Conservation (phyloP, 1,139 yeast species). For the Magnusiomyces ingens region DNA sequence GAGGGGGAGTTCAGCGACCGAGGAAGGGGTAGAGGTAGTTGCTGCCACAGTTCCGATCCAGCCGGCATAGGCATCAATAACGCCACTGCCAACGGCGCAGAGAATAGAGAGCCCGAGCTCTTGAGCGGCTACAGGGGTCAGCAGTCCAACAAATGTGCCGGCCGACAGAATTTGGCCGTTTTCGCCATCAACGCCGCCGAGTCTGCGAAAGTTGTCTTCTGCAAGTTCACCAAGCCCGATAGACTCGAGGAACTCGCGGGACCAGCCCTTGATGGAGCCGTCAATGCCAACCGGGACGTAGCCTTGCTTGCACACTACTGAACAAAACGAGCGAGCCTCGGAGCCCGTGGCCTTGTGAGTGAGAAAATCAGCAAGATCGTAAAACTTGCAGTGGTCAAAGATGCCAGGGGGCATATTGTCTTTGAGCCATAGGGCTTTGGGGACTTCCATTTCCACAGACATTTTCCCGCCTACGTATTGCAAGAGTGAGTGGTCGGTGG, state of each 20-base stretch:
- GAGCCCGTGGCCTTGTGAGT: conserved; percentile 86
- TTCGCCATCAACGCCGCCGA: conserved; percentile 77
- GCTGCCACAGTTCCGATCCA: conserved; percentile 99
- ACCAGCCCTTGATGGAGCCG: conserved; percentile 84
- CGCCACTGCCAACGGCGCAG: conserved; percentile 89
- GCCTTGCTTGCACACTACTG: conserved; percentile 94
- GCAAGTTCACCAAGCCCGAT: conserved; percentile 72
- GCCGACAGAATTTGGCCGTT: conserved; percentile 75
- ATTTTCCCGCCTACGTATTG: conserved; percentile 95
- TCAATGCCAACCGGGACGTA: conserved; percentile 62
- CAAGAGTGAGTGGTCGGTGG: conserved; percentile 68
- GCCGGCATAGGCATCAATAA: conserved; percentile 96
- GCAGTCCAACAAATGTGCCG: conserved; percentile 78
- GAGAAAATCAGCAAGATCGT: conserved; percentile 84
- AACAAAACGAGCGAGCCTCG: conserved; percentile 81
- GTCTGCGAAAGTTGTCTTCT: conserved; percentile 64
- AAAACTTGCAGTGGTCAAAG: conserved; percentile 68
- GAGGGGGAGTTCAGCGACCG: conserved; percentile 18
- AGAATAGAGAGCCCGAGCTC: conserved; percentile 74
- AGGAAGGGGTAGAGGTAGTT: conserved; percentile 39
- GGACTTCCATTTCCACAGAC: conserved; percentile 98
- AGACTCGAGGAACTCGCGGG: conserved; percentile 58
- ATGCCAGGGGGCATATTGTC: conserved; percentile 66
- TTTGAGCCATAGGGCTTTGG: conserved; percentile 94
- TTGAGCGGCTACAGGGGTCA: conserved; percentile 61